Percentiles rank a stretch among this genome's conserved stretches.
Conservation (phyloP, 805 yeast genomes). For the Nakazawaea ernobii region DNA sequence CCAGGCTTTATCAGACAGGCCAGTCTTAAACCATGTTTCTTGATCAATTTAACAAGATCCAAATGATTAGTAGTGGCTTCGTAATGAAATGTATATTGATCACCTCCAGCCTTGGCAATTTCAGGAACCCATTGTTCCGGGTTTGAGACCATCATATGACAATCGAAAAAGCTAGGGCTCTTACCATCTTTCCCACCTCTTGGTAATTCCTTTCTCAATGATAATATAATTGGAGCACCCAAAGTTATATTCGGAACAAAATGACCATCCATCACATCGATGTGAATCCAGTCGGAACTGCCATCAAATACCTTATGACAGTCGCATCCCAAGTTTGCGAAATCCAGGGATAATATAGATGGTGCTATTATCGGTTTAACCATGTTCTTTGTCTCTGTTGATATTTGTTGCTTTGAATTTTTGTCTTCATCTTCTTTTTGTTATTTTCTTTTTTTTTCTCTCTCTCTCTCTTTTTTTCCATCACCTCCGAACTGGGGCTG, state of each 20-base stretch:
- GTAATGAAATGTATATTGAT: slow-evolving; percentile 92
- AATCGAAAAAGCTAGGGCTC: slow-evolving; percentile 62
- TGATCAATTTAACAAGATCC: slow-evolving; percentile 70
- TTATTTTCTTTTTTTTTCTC: not conserved
- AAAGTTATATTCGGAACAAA: slow-evolving; percentile 95
- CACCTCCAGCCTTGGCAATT: slow-evolving; percentile 91
- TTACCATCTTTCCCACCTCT: slow-evolving; percentile 42
- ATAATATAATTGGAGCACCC: slow-evolving; percentile 84
- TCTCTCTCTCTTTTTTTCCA: not conserved
- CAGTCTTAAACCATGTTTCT: slow-evolving; percentile 78
- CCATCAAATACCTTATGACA: slow-evolving; percentile 74
- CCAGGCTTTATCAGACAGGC: slow-evolving; percentile 94
- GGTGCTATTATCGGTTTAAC: slow-evolving; percentile 88
- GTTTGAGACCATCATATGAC: slow-evolving; percentile 95
- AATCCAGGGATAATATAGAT: slow-evolving; percentile 88
- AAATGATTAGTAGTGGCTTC: slow-evolving; percentile 83
- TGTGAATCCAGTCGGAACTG: slow-evolving; percentile 95
- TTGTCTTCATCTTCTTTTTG: not conserved
- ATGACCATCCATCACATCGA: slow-evolving; percentile 98
- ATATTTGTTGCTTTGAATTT: not conserved
- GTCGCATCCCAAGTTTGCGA: slow-evolving; percentile 82
- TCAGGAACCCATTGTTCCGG: slow-evolving; percentile 95
- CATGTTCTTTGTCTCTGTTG: slow-evolving; percentile 32
- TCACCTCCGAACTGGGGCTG: not conserved
- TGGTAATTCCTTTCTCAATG: slow-evolving; percentile 75